Evolutionary conservation across 371 early-diverging fungal genomes (phyloP).

Genomic region (Mucor irregularis): DNA sequence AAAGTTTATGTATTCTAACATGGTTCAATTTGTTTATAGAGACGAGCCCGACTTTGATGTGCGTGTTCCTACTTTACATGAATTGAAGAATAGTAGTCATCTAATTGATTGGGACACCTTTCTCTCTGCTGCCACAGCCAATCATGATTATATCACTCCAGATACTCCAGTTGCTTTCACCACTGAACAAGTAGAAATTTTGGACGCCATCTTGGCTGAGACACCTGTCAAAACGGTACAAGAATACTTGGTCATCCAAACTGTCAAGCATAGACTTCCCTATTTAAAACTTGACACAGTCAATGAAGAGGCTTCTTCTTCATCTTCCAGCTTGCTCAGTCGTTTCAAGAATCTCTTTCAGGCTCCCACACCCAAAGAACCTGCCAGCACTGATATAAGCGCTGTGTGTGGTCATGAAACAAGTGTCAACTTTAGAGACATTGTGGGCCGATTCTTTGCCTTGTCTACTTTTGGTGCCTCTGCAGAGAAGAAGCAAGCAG

Average conservation of each 20-base stretch:
- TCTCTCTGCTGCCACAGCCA: neutral
- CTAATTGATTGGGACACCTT: neutral
- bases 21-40: neutral
- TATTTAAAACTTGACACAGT: neutral
- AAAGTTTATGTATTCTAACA: neutral
- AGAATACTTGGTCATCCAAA: neutral
- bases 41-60: neutral
- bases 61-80: neutral
- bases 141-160: neutral
- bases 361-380: no score
- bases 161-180: neutral
- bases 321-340: neutral
- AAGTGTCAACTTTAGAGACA: neutral
- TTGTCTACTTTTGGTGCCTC: conserved; percentile 34
- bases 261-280: neutral
- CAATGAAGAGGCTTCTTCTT: neutral
- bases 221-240: neutral
- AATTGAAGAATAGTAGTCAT: neutral
- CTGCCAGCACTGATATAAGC: neutral
- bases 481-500: conserved; percentile 22
- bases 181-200: neutral
- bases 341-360: no score
- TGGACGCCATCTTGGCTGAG: neutral
- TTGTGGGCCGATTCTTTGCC: conserved; percentile 15
- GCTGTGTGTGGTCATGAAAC: neutral